Evolutionary conservation across 305 asterid genomes (phyloP).

Genomic region (Rubia balearica): DNA sequence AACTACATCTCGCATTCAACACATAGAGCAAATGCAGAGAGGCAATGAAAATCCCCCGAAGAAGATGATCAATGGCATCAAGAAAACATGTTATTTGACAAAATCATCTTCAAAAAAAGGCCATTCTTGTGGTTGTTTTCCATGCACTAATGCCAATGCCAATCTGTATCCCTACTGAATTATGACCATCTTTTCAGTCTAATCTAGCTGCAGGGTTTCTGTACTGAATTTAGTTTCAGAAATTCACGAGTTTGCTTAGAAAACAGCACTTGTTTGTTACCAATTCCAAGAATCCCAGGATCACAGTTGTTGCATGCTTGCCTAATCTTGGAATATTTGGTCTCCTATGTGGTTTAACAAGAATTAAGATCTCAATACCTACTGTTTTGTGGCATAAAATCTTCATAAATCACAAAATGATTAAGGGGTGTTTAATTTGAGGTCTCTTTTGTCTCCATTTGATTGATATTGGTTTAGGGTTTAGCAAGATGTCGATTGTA

Average conservation of each 20-base stretch:
- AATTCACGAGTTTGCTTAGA: not conserved
- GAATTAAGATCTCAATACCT: not conserved
- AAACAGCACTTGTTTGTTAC: not conserved
- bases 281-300: not conserved
- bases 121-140: slow-evolving; percentile 69
- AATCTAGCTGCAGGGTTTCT: not conserved
- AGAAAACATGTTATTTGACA: slow-evolving; percentile 28
- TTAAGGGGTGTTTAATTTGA: not conserved
- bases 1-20: slow-evolving; percentile 69
- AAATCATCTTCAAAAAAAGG: slow-evolving; percentile 11
- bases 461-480: not conserved
- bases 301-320: slow-evolving; percentile 1
- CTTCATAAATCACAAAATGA: not conserved
- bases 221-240: not conserved
- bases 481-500: no score
- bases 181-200: not conserved
- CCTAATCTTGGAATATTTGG: not conserved
- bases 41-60: slow-evolving; percentile 24
- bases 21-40: slow-evolving; percentile 56
- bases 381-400: not conserved
- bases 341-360: not conserved
- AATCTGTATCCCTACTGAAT: slow-evolving; percentile 26
- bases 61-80: slow-evolving; percentile 14
- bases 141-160: slow-evolving; percentile 37
- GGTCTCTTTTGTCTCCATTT: not conserved